A percentile compares a stretch with the other conserved stretches of the same genome.
Conservation (phyloP, 768 basidiomycete genomes). For the Dacryopinax spathularia region DNA sequence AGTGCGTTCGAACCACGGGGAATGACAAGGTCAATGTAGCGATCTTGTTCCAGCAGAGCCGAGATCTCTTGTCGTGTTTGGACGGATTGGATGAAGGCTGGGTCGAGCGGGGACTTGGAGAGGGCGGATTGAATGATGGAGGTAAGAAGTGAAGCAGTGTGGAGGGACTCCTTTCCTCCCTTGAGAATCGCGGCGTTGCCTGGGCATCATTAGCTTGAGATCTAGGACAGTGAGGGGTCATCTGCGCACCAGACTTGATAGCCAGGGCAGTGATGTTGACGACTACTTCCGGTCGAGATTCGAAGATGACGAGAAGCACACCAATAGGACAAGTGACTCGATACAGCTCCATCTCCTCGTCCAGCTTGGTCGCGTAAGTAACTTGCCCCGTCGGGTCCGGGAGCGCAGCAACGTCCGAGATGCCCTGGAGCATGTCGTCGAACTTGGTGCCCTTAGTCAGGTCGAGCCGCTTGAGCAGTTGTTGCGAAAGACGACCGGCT, state of each 20-base stretch:
- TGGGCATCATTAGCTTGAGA: constrained; percentile 21
- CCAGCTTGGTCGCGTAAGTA: constrained; percentile 79
- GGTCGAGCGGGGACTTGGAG: constrained; percentile 53
- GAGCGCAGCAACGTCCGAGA: constrained; percentile 71
- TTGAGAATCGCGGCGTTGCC: constrained; percentile 96
- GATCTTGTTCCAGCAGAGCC: constrained; percentile 68
- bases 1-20: constrained; percentile 88
- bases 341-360: constrained; percentile 76
- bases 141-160: constrained; percentile 63
- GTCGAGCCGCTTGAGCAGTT: constrained; percentile 78
- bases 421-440: constrained; percentile 84
- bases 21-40: constrained; percentile 92
- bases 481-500: constrained; percentile 66
- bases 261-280: constrained; percentile 93
- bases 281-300: constrained; percentile 92
- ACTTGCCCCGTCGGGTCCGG: constrained; percentile 77
- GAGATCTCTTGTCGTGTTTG: constrained; percentile 87
- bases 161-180: constrained; percentile 87
- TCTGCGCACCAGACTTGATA: constrained; percentile 74
- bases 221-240: background rate
- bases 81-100: constrained; percentile 77
- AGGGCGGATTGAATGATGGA: constrained; percentile 68
- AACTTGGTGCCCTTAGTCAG: constrained; percentile 71
- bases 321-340: constrained; percentile 94
- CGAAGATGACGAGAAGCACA: constrained; percentile 90